phyloP scores from a whole-genome alignment of 805 yeast species.

The Hanseniaspora lindneri region DNA sequence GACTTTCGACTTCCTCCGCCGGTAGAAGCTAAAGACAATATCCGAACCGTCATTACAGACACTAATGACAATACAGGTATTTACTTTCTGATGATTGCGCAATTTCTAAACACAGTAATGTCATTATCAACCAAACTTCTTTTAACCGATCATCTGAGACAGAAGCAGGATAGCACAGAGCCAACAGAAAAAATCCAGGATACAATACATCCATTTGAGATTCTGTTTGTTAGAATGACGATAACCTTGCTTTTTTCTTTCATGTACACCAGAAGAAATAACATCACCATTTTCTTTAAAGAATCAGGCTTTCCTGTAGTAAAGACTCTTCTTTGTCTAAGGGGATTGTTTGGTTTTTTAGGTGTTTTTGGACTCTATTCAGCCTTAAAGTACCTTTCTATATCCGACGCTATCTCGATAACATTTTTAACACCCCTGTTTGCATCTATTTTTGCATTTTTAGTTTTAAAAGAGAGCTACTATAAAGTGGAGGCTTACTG shows the following conservation, averaged over 20 bases:
- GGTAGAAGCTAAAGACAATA: not conserved
- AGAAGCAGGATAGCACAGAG: constrained; percentile 24
- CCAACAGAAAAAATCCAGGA: constrained; percentile 37
- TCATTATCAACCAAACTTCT: constrained; percentile 61
- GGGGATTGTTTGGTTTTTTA: constrained; percentile 66
- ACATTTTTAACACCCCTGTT: constrained; percentile 68
- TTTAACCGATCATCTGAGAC: constrained; percentile 40
- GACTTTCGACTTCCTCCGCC: not conserved
- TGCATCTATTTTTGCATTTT: constrained; percentile 62
- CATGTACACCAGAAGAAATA: constrained; percentile 40
- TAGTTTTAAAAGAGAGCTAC: constrained; percentile 53
- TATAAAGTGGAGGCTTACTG: constrained; percentile 57
- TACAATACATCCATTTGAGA: constrained; percentile 59
- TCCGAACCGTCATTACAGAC: constrained; percentile 2
- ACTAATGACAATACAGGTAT: constrained; percentile 41
- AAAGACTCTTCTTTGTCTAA: constrained; percentile 40
- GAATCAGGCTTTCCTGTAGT: constrained; percentile 59
- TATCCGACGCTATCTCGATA: constrained; percentile 72
- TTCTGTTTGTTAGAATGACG: constrained; percentile 63
- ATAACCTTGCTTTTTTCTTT: constrained; percentile 54
- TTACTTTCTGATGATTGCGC: constrained; percentile 46
- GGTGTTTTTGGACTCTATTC: constrained; percentile 74
- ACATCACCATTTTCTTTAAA: constrained; percentile 38
- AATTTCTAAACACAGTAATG: constrained; percentile 68
- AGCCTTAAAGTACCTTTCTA: constrained; percentile 57